A percentile compares a stretch with the other conserved stretches of the same genome.
These are phyloP conservation scores for Lachancea meyersii DNA, from an alignment of 805 yeast species.

Conservation along the genomic window DNA sequence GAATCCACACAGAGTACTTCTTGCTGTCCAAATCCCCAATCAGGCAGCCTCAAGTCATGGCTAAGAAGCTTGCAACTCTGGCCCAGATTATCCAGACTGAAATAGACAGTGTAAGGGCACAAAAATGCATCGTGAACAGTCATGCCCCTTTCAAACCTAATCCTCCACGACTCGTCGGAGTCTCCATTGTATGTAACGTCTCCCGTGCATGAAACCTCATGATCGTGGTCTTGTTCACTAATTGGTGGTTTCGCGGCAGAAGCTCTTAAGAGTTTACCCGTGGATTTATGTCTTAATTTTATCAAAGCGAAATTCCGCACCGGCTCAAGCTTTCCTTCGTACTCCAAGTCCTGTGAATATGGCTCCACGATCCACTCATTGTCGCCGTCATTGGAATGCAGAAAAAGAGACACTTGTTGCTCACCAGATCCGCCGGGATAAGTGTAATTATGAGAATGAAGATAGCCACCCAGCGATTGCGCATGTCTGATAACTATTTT, in stretches of 20 bases:
- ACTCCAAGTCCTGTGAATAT: slow-evolving; percentile 20
- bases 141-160: slow-evolving; percentile 43
- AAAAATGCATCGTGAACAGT: slow-evolving; percentile 26
- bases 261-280: slow-evolving; percentile 65
- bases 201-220: slow-evolving; percentile 72
- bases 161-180: slow-evolving; percentile 61
- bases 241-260: slow-evolving; percentile 73
- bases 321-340: slow-evolving; percentile 25
- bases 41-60: slow-evolving; percentile 71
- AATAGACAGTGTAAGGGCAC: slow-evolving; percentile 34
- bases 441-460: slow-evolving; percentile 66
- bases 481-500: slow-evolving; percentile 65
- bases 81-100: slow-evolving; percentile 61
- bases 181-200: slow-evolving; percentile 57
- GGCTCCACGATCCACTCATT: slow-evolving; percentile 72
- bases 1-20: slow-evolving; percentile 82
- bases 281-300: slow-evolving; percentile 60
- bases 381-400: slow-evolving; percentile 49
- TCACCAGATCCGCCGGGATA: slow-evolving; percentile 63
- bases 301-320: slow-evolving; percentile 52
- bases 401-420: slow-evolving; percentile 75
- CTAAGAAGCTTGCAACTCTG: slow-evolving; percentile 66
- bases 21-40: slow-evolving; percentile 77
- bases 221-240: slow-evolving; percentile 83
- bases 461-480: slow-evolving; percentile 63